phyloP scores from a whole-genome alignment of 1,139 yeast genomes.

The Yamadazyma epiphylla region DNA sequence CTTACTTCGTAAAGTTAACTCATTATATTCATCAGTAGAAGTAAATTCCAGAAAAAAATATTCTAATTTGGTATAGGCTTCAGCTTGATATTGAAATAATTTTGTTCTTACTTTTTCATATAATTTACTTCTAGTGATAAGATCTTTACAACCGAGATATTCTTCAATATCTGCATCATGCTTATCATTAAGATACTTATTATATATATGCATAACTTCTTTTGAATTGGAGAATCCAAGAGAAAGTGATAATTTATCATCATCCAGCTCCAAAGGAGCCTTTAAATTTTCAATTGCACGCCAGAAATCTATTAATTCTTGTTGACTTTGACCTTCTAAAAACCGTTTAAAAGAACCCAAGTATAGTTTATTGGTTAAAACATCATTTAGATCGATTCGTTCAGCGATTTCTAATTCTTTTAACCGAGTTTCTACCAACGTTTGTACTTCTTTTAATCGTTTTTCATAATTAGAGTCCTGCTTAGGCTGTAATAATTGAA shows the following conservation, averaged over 20 bases:
- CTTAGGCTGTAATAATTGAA: conserved; percentile 14
- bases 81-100: conserved; percentile 53
- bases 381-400: conserved; percentile 5
- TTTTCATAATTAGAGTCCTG: conserved; percentile 5
- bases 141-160: conserved; percentile 8
- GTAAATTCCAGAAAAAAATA: conserved; percentile 21
- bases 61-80: conserved; percentile 33
- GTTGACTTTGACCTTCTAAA: conserved; percentile 46
- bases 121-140: conserved; percentile 11
- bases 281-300: conserved; percentile 60
- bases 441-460: conserved; percentile 13
- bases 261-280: conserved; percentile 44
- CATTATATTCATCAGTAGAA: conserved; percentile 8
- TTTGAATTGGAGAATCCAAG: conserved; percentile 35
- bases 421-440: conserved; percentile 9
- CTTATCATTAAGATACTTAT: conserved; percentile 29
- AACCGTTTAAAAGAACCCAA: conserved; percentile 51
- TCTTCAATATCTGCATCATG: conserved; percentile 21
- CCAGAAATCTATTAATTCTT: conserved; percentile 58
- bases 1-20: conserved; percentile 1
- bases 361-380: conserved; percentile 6
- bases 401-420: conserved; percentile 8
- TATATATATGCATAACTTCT: conserved; percentile 47
- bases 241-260: conserved; percentile 13
- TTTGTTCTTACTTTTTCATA: conserved; percentile 52